Conservation (phyloP, 2,329 filamentous ascomycete genomes). For the Scorias spongiosa region DNA sequence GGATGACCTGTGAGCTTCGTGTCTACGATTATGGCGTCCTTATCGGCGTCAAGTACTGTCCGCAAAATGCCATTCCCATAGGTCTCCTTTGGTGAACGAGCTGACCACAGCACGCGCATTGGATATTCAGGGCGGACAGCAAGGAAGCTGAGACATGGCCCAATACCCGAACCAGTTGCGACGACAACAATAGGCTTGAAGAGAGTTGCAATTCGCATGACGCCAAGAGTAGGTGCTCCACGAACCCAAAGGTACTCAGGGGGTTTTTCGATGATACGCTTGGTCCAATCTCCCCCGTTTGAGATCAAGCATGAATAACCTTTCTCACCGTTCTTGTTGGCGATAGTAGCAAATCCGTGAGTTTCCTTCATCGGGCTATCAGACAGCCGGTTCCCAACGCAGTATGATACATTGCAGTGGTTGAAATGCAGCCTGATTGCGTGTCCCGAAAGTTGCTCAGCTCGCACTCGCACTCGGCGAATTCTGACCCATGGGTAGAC, state of each 20-base stretch:
- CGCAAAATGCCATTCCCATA: slow-evolving; percentile 45
- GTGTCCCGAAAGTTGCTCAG: slow-evolving; percentile 55
- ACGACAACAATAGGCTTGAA: slow-evolving; percentile 52
- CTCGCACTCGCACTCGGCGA: slow-evolving; percentile 48
- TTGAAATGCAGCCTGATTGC: slow-evolving; percentile 37
- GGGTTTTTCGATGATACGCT: slow-evolving; percentile 43
- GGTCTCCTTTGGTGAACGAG: slow-evolving; percentile 44
- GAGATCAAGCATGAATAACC: slow-evolving; percentile 47
- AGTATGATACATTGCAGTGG: slow-evolving; percentile 22
- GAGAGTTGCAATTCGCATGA: slow-evolving; percentile 50
- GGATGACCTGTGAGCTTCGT: slow-evolving; percentile 44
- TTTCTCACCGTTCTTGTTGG: slow-evolving; percentile 35
- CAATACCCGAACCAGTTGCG: slow-evolving; percentile 59
- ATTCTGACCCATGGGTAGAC: slow-evolving; percentile 60
- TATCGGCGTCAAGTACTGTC: slow-evolving; percentile 42
- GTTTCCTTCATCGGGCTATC: slow-evolving; percentile 52
- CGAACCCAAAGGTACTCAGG: slow-evolving; percentile 52
- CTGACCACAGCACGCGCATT: slow-evolving; percentile 54
- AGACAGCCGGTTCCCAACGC: slow-evolving; percentile 34
- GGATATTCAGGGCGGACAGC: slow-evolving; percentile 31
- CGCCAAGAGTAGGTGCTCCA: slow-evolving; percentile 50
- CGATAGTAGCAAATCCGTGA: slow-evolving; percentile 61
- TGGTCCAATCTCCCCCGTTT: slow-evolving; percentile 63
- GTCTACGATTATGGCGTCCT: slow-evolving; percentile 51
- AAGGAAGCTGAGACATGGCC: slow-evolving; percentile 50